phyloP scores from a whole-genome alignment of 2,329 filamentous ascomycete species.

The Proliferodiscus dingleyae region DNA sequence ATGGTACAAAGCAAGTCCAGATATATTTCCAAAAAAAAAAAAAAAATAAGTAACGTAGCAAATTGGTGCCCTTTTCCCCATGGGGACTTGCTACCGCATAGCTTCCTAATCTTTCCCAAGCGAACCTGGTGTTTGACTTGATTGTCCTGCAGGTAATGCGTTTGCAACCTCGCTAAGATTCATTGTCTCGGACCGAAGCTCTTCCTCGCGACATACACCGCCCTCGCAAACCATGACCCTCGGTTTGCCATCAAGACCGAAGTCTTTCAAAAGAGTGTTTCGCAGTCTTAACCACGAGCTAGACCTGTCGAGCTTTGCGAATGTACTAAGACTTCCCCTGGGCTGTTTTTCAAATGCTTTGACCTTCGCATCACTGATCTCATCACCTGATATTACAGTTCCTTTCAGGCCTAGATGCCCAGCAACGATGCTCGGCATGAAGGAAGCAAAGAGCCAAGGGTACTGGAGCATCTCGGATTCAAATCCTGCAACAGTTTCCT shows the following conservation, averaged over 20 bases:
- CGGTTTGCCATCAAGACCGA: constrained; percentile 33
- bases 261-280: constrained; percentile 38
- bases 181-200: not conserved
- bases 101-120: not conserved
- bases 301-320: constrained; percentile 21
- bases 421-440: constrained; percentile 72
- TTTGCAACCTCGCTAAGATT: not conserved
- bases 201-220: constrained; percentile 39
- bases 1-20: too few species aligned
- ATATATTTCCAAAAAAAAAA: too few species aligned
- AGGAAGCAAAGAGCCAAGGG: constrained; percentile 81
- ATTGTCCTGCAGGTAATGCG: not conserved
- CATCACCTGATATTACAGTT: constrained; percentile 42
- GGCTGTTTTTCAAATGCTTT: constrained; percentile 30
- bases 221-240: constrained; percentile 44
- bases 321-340: constrained; percentile 24
- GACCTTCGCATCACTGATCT: constrained; percentile 25
- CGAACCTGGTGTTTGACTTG: not conserved
- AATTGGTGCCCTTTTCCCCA: too few species aligned
- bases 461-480: constrained; percentile 90
- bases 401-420: constrained; percentile 61
- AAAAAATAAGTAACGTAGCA: too few species aligned
- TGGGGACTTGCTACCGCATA: not conserved
- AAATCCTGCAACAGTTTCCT: constrained; percentile 76
- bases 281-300: constrained; percentile 44